These are phyloP conservation scores for Talaromyces sp. DNA, from an alignment of 2,329 filamentous ascomycete species.

Conservation along the genomic window DNA sequence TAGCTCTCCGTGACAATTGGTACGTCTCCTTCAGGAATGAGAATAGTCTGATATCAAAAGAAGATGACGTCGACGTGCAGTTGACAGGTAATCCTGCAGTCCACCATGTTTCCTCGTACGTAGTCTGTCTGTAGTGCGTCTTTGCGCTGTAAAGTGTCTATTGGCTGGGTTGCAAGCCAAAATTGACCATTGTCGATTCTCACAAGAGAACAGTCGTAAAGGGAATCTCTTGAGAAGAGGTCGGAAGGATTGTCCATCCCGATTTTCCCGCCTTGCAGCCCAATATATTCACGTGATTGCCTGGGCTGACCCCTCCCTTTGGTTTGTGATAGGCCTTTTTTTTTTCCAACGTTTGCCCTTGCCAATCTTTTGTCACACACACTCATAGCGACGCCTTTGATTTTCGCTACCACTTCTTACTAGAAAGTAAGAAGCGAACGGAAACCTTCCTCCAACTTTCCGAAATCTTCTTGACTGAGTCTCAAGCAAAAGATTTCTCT, in stretches of 20 bases:
- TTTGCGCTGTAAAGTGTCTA: neutral
- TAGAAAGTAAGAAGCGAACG: neutral
- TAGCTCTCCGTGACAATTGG: neutral
- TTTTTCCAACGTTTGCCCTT: neutral
- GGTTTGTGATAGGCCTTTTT: slow-evolving; percentile 10
- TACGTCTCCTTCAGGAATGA: no score
- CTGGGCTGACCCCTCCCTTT: slow-evolving; percentile 12
- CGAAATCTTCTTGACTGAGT: neutral
- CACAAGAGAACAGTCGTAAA: neutral
- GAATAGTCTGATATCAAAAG: neutral
- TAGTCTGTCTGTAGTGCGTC: neutral
- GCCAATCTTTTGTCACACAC: neutral
- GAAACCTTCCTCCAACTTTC: neutral
- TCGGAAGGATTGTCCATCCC: neutral
- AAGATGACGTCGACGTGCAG: neutral
- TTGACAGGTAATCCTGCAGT: neutral
- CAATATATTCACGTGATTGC: slow-evolving; percentile 13
- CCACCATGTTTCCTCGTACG: neutral
- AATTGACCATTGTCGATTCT: no score
- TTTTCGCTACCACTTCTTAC: neutral
- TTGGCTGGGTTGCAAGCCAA: neutral
- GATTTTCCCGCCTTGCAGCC: slow-evolving; percentile 9
- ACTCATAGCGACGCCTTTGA: neutral
- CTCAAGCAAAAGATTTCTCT: slow-evolving; percentile 11
- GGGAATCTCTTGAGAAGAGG: neutral